phyloP scores from a whole-genome alignment of 176 grass and related monocot genomes.

The Paspalum notatum region DNA sequence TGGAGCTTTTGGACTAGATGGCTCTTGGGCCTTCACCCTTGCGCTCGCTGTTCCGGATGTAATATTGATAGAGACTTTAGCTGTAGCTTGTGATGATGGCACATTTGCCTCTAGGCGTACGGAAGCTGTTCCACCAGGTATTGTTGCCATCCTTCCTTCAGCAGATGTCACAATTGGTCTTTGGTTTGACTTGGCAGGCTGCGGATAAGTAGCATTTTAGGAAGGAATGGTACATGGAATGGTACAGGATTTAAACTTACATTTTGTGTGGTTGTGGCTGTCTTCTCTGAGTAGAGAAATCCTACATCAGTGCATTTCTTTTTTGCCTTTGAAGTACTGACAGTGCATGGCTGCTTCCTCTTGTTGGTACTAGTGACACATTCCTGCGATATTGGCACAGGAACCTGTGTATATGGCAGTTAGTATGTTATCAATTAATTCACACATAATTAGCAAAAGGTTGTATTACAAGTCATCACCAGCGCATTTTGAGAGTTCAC shows the following conservation, averaged over 20 bases:
- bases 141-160: neutral
- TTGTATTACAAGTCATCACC: neutral
- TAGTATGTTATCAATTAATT: neutral
- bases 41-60: neutral
- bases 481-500: too few relatives aligned
- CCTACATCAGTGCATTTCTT: neutral
- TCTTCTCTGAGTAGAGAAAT: neutral
- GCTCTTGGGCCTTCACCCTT: neutral
- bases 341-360: neutral
- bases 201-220: too few relatives aligned
- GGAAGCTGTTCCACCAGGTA: too few relatives aligned
- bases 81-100: too few relatives aligned
- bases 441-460: neutral
- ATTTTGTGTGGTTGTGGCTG: neutral
- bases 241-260: too few relatives aligned
- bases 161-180: neutral
- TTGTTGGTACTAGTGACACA: neutral
- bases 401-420: neutral
- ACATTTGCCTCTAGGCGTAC: neutral
- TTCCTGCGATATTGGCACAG: neutral
- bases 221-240: too few relatives aligned
- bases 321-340: neutral
- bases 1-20: too few relatives aligned
- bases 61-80: neutral
- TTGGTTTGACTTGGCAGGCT: neutral